These are phyloP conservation scores for Galerina sulciceps DNA, from an alignment of 768 basidiomycete genomes.

Conservation along the genomic window DNA sequence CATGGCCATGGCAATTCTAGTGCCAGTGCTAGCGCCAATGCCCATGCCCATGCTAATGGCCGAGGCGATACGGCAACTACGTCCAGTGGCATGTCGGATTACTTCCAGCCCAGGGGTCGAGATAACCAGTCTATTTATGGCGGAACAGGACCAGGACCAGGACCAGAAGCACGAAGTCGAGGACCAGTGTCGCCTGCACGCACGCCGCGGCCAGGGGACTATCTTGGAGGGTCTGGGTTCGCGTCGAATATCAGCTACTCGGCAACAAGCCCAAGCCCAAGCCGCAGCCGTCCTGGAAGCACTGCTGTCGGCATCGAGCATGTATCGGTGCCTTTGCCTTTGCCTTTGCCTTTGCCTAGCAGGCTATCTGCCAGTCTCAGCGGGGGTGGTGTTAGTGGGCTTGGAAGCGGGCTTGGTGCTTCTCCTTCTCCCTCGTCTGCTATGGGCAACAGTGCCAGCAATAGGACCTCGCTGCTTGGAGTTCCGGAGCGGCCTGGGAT, in stretches of 20 bases:
- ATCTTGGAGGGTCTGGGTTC: background rate
- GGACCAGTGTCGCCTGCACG: slow-evolving; percentile 11
- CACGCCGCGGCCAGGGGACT: slow-evolving; percentile 26
- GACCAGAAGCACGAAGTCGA: background rate
- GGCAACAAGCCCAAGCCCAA: background rate
- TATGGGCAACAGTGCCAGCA: background rate
- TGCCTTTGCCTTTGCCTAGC: too few species aligned
- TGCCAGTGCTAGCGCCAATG: background rate
- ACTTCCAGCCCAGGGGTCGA: slow-evolving; percentile 4
- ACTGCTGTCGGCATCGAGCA: background rate
- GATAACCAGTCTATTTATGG: background rate
- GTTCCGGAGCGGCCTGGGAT: slow-evolving; percentile 41
- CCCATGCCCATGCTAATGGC: background rate
- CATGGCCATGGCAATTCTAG: background rate
- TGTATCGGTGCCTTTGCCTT: too few species aligned
- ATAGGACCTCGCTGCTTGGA: background rate
- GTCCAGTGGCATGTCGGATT: slow-evolving; percentile 6
- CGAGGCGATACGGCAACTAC: background rate
- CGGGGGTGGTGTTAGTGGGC: too few species aligned
- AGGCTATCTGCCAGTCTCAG: background rate
- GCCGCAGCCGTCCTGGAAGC: background rate
- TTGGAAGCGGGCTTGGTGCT: too few species aligned
- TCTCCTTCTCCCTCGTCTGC: background rate
- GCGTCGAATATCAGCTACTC: background rate
- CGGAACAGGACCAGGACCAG: background rate